phyloP scores from a whole-genome alignment of 345 rosid species.

The Acer saccharum region DNA sequence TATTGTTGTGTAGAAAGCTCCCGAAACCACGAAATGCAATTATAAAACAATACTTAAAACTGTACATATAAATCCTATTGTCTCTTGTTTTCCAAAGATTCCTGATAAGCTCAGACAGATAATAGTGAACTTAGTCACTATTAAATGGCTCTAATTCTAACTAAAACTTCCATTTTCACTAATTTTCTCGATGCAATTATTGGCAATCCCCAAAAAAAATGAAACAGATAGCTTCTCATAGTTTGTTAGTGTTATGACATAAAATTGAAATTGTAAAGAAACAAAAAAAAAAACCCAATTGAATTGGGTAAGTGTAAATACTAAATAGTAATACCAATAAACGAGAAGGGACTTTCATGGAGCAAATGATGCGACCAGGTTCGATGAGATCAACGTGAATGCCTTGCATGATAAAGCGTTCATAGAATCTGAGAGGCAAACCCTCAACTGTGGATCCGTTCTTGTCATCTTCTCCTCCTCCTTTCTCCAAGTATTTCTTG shows the following conservation, averaged over 20 bases:
- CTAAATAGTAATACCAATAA: conserved; percentile 48
- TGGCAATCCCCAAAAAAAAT: too few species aligned
- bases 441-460: conserved; percentile 37
- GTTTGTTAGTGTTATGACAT: background rate
- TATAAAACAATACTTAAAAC: too few species aligned
- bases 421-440: conserved; percentile 58
- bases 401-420: conserved; percentile 64
- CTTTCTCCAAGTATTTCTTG: conserved; percentile 66
- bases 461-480: conserved; percentile 28
- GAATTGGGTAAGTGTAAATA: background rate
- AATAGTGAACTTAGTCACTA: too few species aligned
- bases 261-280: background rate
- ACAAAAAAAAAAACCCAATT: background rate
- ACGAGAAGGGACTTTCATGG: conserved; percentile 76
- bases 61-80: too few species aligned
- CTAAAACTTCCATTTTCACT: too few species aligned
- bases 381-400: conserved; percentile 61
- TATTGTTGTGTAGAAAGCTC: too few species aligned
- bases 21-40: too few species aligned
- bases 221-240: too few species aligned
- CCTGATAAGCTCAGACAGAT: too few species aligned
- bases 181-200: too few species aligned
- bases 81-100: too few species aligned
- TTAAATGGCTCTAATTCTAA: too few species aligned
- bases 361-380: conserved; percentile 77